phyloP scores from a whole-genome alignment of 2,329 filamentous ascomycete species.

The Hortaea sp. region DNA sequence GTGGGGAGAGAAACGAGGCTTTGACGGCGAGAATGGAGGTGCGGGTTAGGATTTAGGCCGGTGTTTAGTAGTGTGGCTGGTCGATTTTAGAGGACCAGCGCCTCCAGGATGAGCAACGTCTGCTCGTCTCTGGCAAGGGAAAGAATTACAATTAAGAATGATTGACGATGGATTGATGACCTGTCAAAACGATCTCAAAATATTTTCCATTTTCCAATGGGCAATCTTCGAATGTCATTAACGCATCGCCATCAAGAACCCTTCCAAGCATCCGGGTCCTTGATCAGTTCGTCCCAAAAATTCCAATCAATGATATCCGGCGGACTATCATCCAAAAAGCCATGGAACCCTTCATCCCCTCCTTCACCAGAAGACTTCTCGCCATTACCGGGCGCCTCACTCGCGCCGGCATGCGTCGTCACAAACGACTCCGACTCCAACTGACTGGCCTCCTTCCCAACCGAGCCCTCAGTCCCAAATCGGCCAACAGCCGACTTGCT shows the following conservation, averaged over 20 bases:
- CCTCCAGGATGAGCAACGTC: too few species aligned
- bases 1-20: too few species aligned
- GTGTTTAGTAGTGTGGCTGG: too few species aligned
- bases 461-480: neutral
- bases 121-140: too few species aligned
- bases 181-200: neutral
- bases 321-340: neutral
- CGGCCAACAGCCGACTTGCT: conserved; percentile 38
- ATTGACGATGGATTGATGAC: too few species aligned
- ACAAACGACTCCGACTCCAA: conserved; percentile 34
- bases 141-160: too few species aligned
- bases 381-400: neutral
- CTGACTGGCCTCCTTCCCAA: conserved; percentile 17
- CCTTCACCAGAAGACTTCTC: neutral
- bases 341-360: neutral
- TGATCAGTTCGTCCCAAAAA: conserved; percentile 5
- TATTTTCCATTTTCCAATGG: too few species aligned
- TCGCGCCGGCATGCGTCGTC: neutral
- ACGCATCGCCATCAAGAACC: conserved; percentile 20
- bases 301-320: conserved; percentile 1
- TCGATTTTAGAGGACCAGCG: too few species aligned
- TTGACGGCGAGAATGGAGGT: too few species aligned
- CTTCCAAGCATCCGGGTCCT: conserved; percentile 12
- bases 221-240: too few species aligned
- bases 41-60: too few species aligned